phyloP scores from a whole-genome alignment of 768 basidiomycete species.

The Roridomyces roridus region DNA sequence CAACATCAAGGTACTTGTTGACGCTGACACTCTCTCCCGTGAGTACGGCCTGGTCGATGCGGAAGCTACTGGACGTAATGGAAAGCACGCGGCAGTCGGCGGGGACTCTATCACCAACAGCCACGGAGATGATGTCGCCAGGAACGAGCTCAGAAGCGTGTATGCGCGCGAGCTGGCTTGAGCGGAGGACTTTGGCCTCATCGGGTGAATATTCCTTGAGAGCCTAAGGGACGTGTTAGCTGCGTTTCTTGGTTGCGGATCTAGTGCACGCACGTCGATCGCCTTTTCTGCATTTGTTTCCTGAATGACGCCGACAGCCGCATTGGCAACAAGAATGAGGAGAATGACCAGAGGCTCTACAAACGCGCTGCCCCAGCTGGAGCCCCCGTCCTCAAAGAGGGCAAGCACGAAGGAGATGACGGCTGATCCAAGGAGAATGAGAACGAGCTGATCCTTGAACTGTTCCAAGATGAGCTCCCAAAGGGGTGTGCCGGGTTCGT shows the following conservation, averaged over 20 bases:
- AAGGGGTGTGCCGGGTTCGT: constrained; percentile 88
- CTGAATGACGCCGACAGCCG: constrained; percentile 96
- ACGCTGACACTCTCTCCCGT: constrained; percentile 95
- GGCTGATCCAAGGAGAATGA: constrained; percentile 94
- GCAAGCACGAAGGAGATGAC: constrained; percentile 93
- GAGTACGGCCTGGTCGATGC: constrained; percentile 95
- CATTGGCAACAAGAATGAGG: constrained; percentile 94
- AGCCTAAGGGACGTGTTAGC: constrained; percentile 58
- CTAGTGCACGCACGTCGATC: constrained; percentile 79
- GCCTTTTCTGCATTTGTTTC: constrained; percentile 96
- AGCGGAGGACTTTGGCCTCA: constrained; percentile 89
- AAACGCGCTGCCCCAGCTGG: constrained; percentile 80
- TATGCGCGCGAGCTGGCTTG: constrained; percentile 70
- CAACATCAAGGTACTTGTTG: constrained; percentile 73
- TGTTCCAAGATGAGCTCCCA: constrained; percentile 98
- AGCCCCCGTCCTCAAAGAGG: constrained; percentile 79
- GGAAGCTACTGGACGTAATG: constrained; percentile 91
- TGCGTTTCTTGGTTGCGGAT: constrained; percentile 6
- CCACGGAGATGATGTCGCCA: constrained; percentile 89
- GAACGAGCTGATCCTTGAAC: constrained; percentile 98
- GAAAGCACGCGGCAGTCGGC: constrained; percentile 92
- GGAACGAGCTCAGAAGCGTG: constrained; percentile 93
- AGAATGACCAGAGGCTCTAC: constrained; percentile 96
- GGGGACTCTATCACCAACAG: constrained; percentile 94
- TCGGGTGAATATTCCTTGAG: constrained; percentile 97